Evolutionary conservation across 441 rosid genomes (phyloP).

Genomic region (Gossypium schwendimanii): DNA sequence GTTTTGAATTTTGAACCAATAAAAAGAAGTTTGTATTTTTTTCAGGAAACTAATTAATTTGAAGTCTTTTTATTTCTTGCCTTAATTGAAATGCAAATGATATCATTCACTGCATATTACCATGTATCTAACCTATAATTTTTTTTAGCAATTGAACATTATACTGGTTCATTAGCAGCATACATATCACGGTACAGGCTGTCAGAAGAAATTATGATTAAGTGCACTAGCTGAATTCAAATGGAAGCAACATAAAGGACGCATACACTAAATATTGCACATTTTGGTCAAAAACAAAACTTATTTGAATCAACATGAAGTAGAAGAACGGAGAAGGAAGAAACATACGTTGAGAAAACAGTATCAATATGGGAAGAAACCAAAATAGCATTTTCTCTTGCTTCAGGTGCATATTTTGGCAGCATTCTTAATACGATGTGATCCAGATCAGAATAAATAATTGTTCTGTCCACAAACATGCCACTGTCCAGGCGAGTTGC

Average conservation of each 20-base stretch:
- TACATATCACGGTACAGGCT: neutral
- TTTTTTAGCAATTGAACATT: neutral
- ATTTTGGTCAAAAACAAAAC: neutral
- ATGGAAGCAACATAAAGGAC: neutral
- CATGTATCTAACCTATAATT: neutral
- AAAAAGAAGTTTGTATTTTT: neutral
- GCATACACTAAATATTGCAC: neutral
- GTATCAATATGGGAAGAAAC: conserved; percentile 94
- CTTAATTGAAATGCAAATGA: neutral
- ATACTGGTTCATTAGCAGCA: neutral
- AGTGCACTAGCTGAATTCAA: neutral
- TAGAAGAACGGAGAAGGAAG: conserved; percentile 16
- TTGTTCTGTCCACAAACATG: conserved; percentile 66
- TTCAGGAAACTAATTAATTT: neutral
- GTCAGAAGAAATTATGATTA: neutral
- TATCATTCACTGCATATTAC: neutral
- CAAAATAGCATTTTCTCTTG: conserved; percentile 70
- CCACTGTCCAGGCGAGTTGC: conserved; percentile 62
- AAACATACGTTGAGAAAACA: conserved; percentile 75
- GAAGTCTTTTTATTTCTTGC: neutral
- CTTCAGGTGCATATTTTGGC: conserved; percentile 76
- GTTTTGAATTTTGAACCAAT: neutral
- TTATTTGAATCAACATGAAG: neutral
- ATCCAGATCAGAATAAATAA: conserved; percentile 71
- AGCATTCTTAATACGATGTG: conserved; percentile 63